Evolutionary conservation across 2,329 filamentous ascomycete species (phyloP).

Genomic region (Pseudogymnoascus sp.): DNA sequence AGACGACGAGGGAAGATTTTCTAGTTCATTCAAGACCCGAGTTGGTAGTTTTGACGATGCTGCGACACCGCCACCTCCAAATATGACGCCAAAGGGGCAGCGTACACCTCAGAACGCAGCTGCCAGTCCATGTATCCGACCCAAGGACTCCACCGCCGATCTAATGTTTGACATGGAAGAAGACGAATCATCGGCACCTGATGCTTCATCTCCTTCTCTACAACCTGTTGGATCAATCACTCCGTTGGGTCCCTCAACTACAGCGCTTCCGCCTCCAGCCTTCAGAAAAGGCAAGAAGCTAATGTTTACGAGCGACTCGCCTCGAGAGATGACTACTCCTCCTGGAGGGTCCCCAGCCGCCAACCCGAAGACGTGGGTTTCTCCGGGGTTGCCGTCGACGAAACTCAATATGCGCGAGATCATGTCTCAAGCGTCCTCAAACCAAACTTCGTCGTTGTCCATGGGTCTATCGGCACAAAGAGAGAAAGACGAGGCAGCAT

Average conservation of each 20-base stretch:
- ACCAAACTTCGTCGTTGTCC: conserved; percentile 42
- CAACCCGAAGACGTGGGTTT: conserved; percentile 25
- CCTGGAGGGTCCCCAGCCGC: neutral
- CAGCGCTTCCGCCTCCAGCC: neutral
- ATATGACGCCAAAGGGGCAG: conserved; percentile 40
- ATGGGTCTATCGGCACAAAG: conserved; percentile 46
- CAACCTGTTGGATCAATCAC: neutral
- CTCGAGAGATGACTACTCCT: neutral
- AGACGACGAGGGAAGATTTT: conserved; percentile 56
- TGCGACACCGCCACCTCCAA: conserved; percentile 21
- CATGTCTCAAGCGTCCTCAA: conserved; percentile 58
- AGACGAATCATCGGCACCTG: conserved; percentile 19
- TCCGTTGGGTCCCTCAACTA: neutral
- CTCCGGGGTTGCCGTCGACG: conserved; percentile 22
- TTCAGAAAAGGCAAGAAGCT: neutral
- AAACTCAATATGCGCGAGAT: conserved; percentile 65
- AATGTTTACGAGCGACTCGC: neutral
- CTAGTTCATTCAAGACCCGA: conserved; percentile 52
- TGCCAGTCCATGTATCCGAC: conserved; percentile 58
- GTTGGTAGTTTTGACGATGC: conserved; percentile 59
- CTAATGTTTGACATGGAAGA: conserved; percentile 95
- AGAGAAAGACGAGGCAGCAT: conserved; percentile 25
- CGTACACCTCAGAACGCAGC: conserved; percentile 45
- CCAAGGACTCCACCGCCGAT: conserved; percentile 62
- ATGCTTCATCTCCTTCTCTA: conserved; percentile 15